A percentile compares a stretch with the other conserved stretches of the same genome.
Evolutionary conservation across 1,139 yeast genomes (phyloP).

Genomic region (Debaryomycetaceae sp.): DNA sequence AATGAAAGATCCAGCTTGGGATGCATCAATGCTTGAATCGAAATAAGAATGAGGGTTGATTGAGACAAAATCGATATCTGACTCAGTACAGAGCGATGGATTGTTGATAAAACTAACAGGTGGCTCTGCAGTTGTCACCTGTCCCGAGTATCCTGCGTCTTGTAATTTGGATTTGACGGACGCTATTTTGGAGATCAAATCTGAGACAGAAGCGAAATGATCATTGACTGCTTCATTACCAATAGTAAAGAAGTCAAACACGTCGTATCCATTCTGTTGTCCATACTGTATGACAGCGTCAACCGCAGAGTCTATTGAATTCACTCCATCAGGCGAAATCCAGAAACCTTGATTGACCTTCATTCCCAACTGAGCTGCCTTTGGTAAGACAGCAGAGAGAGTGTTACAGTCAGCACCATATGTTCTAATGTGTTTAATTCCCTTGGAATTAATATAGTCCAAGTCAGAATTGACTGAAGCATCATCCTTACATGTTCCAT

Average conservation of each 20-base stretch:
- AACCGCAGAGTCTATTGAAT: constrained; percentile 63
- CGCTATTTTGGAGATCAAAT: constrained; percentile 59
- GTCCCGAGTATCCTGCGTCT: constrained; percentile 74
- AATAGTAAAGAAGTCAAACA: constrained; percentile 69
- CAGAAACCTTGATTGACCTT: constrained; percentile 85
- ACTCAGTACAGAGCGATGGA: constrained; percentile 64
- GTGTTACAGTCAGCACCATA: constrained; percentile 87
- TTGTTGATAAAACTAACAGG: constrained; percentile 65
- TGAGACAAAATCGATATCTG: constrained; percentile 76
- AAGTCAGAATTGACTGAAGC: constrained; percentile 59
- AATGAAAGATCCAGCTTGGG: constrained; percentile 70
- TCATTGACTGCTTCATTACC: constrained; percentile 84
- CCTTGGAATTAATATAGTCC: constrained; percentile 51
- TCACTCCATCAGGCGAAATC: constrained; percentile 61
- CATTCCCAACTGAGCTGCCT: constrained; percentile 57
- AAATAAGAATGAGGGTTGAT: constrained; percentile 87
- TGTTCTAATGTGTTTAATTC: constrained; percentile 63
- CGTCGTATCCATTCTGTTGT: constrained; percentile 57
- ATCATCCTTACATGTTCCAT: constrained; percentile 62
- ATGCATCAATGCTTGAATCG: constrained; percentile 57
- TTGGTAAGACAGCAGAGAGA: constrained; percentile 61
- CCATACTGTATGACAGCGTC: constrained; percentile 51
- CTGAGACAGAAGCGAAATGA: constrained; percentile 54
- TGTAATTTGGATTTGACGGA: constrained; percentile 56
- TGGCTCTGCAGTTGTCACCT: constrained; percentile 82